Evolutionary conservation across 495 filamentous ascomycete genomes (phyloP).

Genomic region (Aspergillus sparsus): DNA sequence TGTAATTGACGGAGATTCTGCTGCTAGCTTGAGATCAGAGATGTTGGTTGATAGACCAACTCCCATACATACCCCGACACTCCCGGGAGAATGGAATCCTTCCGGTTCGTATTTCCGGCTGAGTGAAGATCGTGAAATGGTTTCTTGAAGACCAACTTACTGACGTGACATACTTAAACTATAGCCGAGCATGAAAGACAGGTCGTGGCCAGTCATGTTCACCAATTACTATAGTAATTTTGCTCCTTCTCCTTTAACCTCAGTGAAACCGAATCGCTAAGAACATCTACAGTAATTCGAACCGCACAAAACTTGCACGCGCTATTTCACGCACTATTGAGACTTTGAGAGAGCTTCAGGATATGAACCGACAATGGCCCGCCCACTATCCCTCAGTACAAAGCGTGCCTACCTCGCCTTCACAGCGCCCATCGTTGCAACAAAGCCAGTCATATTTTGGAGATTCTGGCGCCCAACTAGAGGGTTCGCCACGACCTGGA

Average conservation of each 20-base stretch:
- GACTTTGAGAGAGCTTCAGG: slow-evolving; percentile 74
- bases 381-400: slow-evolving; percentile 91
- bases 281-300: slow-evolving; percentile 72
- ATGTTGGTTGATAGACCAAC: slow-evolving; percentile 68
- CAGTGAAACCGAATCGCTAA: slow-evolving; percentile 21
- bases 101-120: slow-evolving; percentile 29
- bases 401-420: slow-evolving; percentile 49
- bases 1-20: slow-evolving; percentile 46
- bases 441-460: slow-evolving; percentile 53
- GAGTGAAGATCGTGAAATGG: neutral
- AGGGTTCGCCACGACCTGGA: slow-evolving; percentile 50
- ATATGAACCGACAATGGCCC: slow-evolving; percentile 89
- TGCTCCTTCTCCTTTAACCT: neutral
- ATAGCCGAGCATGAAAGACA: slow-evolving; percentile 60
- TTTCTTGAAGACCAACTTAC: neutral
- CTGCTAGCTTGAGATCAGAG: slow-evolving; percentile 55
- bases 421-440: slow-evolving; percentile 47
- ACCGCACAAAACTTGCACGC: slow-evolving; percentile 79
- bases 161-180: slow-evolving; percentile 2
- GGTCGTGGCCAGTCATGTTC: slow-evolving; percentile 66
- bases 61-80: slow-evolving; percentile 57
- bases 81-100: slow-evolving; percentile 50
- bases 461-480: slow-evolving; percentile 33
- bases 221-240: slow-evolving; percentile 67
- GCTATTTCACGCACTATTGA: slow-evolving; percentile 85